phyloP scores from a whole-genome alignment of 2,329 filamentous ascomycete species.

The Blastomyces gilchristii region DNA sequence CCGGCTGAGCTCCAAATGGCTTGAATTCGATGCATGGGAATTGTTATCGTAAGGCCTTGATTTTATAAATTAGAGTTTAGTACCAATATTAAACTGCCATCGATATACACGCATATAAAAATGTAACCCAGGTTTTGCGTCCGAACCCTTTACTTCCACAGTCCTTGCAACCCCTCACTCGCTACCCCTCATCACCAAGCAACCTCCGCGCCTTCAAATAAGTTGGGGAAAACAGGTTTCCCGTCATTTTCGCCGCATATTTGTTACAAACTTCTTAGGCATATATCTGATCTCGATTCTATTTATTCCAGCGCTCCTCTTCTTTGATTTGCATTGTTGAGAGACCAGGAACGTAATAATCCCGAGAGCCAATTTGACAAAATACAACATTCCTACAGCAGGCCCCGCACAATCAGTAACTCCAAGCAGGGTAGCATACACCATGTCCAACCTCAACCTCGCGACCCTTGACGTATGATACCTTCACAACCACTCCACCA shows the following conservation, averaged over 20 bases:
- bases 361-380: background rate
- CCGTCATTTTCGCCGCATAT: background rate
- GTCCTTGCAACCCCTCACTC: background rate
- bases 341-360: background rate
- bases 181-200: background rate
- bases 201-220: background rate
- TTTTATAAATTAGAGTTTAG: too few species aligned
- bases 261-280: constrained; percentile 1
- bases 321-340: background rate
- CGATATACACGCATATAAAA: background rate
- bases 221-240: background rate
- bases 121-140: background rate
- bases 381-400: background rate
- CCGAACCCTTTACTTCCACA: background rate
- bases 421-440: background rate
- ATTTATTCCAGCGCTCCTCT: background rate
- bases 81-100: background rate
- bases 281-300: background rate
- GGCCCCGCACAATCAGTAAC: background rate
- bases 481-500: background rate
- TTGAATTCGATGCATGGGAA: background rate
- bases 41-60: too few species aligned
- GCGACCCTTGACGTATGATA: constrained; percentile 4
- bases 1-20: background rate
- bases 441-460: constrained; percentile 5